These are phyloP conservation scores for Candida quercuum DNA, from an alignment of 805 yeast genomes.

Conservation along the genomic window DNA sequence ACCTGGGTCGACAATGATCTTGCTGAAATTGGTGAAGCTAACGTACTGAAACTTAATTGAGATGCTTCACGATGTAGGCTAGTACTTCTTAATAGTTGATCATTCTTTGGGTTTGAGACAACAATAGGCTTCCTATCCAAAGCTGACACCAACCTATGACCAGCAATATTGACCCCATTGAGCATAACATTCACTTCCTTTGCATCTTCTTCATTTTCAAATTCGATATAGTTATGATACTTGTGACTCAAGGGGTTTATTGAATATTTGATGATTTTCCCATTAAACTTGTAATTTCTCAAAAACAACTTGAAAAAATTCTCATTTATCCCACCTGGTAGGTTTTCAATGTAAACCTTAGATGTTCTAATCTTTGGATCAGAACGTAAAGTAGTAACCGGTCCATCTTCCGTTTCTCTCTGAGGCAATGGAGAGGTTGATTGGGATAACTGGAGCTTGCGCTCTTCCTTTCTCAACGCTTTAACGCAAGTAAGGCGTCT, in stretches of 20 bases:
- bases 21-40: background rate
- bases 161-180: constrained; percentile 22
- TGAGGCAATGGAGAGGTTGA: too few species aligned
- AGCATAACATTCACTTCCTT: constrained; percentile 15
- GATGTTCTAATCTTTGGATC: background rate
- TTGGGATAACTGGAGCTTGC: constrained; percentile 7
- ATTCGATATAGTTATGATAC: constrained; percentile 21
- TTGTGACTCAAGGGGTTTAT: constrained; percentile 8
- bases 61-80: background rate
- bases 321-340: constrained; percentile 22
- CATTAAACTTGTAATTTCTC: constrained; percentile 17
- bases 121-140: constrained; percentile 3
- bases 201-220: constrained; percentile 21
- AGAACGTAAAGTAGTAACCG: background rate
- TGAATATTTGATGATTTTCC: constrained; percentile 16
- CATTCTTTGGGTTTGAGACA: background rate
- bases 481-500: constrained; percentile 24
- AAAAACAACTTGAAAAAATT: constrained; percentile 23
- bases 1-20: background rate
- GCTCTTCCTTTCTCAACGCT: constrained; percentile 22
- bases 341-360: constrained; percentile 20
- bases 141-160: constrained; percentile 11
- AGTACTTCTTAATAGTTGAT: background rate
- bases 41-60: background rate
- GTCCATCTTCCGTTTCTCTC: too few species aligned